Conservation (phyloP, 2,329 filamentous ascomycete genomes). For the Blumeria hordei region DNA sequence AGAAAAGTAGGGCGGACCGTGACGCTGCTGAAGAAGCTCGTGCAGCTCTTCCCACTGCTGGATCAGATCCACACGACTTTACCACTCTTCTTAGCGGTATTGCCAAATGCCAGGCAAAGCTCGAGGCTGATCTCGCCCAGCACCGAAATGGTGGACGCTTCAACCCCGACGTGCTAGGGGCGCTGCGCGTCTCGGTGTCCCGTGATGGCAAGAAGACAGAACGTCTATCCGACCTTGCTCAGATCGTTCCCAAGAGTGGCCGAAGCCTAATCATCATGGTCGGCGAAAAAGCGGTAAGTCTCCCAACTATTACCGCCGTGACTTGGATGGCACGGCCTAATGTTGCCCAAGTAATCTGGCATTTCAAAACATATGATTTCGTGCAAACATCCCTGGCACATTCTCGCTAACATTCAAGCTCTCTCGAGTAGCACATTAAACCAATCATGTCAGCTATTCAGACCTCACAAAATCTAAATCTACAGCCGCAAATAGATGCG, state of each 20-base stretch:
- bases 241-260: conserved; percentile 39
- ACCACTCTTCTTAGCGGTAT: conserved; percentile 30
- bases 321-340: too few relatives aligned
- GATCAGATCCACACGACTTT: conserved; percentile 33
- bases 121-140: conserved; percentile 37
- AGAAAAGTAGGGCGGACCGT: not conserved
- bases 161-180: conserved; percentile 36
- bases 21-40: not conserved
- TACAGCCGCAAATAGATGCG: conserved; percentile 23
- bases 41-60: conserved; percentile 1
- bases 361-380: too few relatives aligned
- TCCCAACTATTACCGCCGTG: not conserved
- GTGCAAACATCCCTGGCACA: too few relatives aligned
- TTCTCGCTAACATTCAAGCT: too few relatives aligned
- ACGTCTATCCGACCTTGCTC: conserved; percentile 35
- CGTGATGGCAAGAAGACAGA: conserved; percentile 27
- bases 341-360: too few relatives aligned
- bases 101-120: conserved; percentile 24
- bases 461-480: conserved; percentile 21
- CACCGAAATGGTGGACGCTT: conserved; percentile 35
- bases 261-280: conserved; percentile 35
- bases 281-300: conserved; percentile 35
- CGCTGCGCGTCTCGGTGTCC: conserved; percentile 30
- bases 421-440: conserved; percentile 24
- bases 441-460: conserved; percentile 27